Conservation (phyloP, 768 basidiomycete species). For the Lactarius quietus region DNA sequence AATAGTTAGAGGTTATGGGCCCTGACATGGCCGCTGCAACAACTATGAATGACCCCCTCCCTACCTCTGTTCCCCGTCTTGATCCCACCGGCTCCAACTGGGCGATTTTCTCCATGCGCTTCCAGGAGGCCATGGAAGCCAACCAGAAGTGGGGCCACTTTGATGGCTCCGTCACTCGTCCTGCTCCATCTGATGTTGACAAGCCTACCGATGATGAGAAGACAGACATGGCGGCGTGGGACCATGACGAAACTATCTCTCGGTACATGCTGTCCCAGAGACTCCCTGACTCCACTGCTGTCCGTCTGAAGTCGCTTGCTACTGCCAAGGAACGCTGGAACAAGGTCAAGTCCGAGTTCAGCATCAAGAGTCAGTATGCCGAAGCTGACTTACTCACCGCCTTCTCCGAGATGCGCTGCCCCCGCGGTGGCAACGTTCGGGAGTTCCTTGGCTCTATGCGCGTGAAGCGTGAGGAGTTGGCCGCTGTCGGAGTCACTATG, state of each 20-base stretch:
- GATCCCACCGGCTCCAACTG: not conserved
- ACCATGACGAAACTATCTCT: not conserved
- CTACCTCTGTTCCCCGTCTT: not conserved
- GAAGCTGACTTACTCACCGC: not conserved
- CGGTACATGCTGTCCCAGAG: not conserved
- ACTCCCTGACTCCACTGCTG: not conserved
- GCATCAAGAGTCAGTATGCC: not conserved
- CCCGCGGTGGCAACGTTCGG: not conserved
- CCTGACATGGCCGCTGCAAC: not conserved
- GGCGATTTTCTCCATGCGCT: not conserved
- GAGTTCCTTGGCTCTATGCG: not conserved
- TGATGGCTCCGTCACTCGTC: not conserved
- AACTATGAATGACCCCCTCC: not conserved
- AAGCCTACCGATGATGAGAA: not conserved
- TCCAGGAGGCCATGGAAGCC: constrained; percentile 1
- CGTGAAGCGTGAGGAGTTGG: not conserved
- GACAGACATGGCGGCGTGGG: not conserved
- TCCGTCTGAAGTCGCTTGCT: not conserved
- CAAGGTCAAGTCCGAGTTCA: not conserved
- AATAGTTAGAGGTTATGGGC: not conserved
- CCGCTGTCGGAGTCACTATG: not conserved
- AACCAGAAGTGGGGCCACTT: not conserved
- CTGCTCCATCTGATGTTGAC: not conserved
- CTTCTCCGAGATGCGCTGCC: not conserved
- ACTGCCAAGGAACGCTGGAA: not conserved